Conservation (phyloP, 2,329 filamentous ascomycete genomes). For the Botrytis paeoniae region DNA sequence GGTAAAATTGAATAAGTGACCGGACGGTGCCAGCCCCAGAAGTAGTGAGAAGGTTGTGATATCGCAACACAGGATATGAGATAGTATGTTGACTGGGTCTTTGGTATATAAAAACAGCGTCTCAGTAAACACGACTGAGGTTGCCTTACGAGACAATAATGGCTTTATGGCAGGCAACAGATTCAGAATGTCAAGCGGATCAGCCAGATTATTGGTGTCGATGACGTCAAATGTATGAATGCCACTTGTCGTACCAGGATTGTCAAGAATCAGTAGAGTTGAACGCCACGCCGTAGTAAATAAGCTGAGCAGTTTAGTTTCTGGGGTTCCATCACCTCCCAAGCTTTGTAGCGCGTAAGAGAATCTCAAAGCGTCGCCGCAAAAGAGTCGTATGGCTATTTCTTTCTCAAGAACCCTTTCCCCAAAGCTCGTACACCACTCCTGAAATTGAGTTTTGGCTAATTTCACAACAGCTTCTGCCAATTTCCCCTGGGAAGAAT, state of each 20-base stretch:
- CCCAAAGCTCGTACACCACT: conserved; percentile 17
- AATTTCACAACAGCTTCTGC: conserved; percentile 4
- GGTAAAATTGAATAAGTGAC: neutral
- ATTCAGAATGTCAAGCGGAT: conserved; percentile 22
- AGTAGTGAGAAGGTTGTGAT: conserved; percentile 22
- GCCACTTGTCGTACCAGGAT: neutral
- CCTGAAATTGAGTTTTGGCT: conserved; percentile 13
- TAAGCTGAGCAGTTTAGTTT: neutral
- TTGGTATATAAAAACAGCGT: neutral
- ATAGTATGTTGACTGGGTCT: neutral
- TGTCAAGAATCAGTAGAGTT: neutral
- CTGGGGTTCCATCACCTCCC: neutral
- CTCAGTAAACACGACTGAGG: conserved; percentile 21
- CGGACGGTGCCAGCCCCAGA: conserved; percentile 12
- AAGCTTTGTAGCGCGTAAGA: conserved; percentile 22
- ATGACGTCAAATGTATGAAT: conserved; percentile 15
- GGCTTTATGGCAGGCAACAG: conserved; percentile 21
- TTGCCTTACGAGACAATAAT: conserved; percentile 14
- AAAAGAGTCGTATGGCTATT: conserved; percentile 19
- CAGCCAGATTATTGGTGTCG: conserved; percentile 24
- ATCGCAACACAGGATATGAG: conserved; percentile 5
- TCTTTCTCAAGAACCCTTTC: neutral
- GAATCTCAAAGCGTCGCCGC: conserved; percentile 24
- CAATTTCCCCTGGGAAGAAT: neutral
- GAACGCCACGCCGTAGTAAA: conserved; percentile 1